phyloP scores from a whole-genome alignment of 2,329 filamentous ascomycete species.

The Claviceps arundinis region DNA sequence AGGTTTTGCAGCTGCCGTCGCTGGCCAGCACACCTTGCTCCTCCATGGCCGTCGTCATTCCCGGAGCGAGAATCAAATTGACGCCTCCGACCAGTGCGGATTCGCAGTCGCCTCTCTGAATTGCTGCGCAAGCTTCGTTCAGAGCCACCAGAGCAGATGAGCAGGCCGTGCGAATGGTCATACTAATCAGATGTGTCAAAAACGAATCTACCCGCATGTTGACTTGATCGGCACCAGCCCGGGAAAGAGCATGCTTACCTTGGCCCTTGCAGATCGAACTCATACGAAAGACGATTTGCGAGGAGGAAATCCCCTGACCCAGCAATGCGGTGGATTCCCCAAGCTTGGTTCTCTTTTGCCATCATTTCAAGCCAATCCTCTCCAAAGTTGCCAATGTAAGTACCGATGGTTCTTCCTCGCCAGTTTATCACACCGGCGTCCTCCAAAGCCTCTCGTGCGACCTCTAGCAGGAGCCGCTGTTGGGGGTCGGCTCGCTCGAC shows the following conservation, averaged over 20 bases:
- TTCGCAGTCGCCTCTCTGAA: conserved; percentile 12
- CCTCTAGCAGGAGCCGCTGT: conserved; percentile 15
- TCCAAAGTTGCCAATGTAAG: conserved; percentile 18
- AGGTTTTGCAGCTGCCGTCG: conserved; percentile 20
- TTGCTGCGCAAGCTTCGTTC: conserved; percentile 22
- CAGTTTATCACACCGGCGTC: conserved; percentile 13
- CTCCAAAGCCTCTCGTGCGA: conserved; percentile 16
- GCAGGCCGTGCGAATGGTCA: conserved; percentile 24
- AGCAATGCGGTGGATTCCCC: conserved; percentile 10
- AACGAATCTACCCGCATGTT: neutral
- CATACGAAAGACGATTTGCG: conserved; percentile 20
- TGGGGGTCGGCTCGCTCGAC: conserved; percentile 18
- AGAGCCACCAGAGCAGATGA: conserved; percentile 23
- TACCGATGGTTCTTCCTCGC: conserved; percentile 15
- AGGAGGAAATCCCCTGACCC: conserved; percentile 15
- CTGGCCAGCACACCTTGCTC: conserved; percentile 23
- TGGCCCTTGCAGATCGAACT: conserved; percentile 20
- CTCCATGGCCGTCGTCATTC: conserved; percentile 14
- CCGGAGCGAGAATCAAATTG: conserved; percentile 18
- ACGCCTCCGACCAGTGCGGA: conserved; percentile 18
- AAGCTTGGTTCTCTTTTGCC: conserved; percentile 9
- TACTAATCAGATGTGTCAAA: conserved; percentile 6
- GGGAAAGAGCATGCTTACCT: conserved; percentile 10
- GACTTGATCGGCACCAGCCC: neutral
- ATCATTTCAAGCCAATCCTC: conserved; percentile 14